phyloP scores from a whole-genome alignment of 306 rosid species.

The Lathyrus aphaca region DNA sequence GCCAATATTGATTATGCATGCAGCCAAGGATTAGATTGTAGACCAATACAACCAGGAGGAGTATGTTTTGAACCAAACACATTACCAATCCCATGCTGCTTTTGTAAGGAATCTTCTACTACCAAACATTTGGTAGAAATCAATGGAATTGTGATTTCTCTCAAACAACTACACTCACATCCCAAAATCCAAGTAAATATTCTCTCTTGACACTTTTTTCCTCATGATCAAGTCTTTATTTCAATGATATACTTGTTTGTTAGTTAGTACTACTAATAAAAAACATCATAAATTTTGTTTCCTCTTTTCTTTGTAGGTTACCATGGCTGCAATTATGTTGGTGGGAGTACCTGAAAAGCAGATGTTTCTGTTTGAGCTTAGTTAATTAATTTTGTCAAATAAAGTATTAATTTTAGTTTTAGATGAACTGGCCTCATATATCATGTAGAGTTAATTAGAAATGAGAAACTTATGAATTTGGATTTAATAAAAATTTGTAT shows the following conservation, averaged over 20 bases:
- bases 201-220: conserved; percentile 9
- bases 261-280: not conserved
- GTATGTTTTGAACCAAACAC: conserved; percentile 86
- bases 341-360: conserved; percentile 56
- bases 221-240: not conserved
- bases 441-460: too few species aligned
- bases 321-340: conserved; percentile 67
- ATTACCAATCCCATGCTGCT: conserved; percentile 73
- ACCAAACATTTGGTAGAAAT: conserved; percentile 56
- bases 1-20: conserved; percentile 77
- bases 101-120: conserved; percentile 93
- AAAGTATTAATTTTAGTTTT: conserved; percentile 22
- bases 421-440: too few species aligned
- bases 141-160: conserved; percentile 90
- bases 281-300: conserved; percentile 11
- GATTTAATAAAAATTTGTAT: too few species aligned
- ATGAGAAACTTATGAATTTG: too few species aligned
- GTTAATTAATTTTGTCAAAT: conserved; percentile 22
- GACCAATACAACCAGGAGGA: conserved; percentile 82
- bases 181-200: conserved; percentile 82
- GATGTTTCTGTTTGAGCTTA: conserved; percentile 18
- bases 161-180: conserved; percentile 72
- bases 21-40: conserved; percentile 75
- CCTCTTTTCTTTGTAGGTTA: conserved; percentile 60
- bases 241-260: conserved; percentile 13